A percentile compares a stretch with the other conserved stretches of the same genome.
phyloP scores from a whole-genome alignment of 2,329 filamentous ascomycete species.

The Trichoderma sp. region DNA sequence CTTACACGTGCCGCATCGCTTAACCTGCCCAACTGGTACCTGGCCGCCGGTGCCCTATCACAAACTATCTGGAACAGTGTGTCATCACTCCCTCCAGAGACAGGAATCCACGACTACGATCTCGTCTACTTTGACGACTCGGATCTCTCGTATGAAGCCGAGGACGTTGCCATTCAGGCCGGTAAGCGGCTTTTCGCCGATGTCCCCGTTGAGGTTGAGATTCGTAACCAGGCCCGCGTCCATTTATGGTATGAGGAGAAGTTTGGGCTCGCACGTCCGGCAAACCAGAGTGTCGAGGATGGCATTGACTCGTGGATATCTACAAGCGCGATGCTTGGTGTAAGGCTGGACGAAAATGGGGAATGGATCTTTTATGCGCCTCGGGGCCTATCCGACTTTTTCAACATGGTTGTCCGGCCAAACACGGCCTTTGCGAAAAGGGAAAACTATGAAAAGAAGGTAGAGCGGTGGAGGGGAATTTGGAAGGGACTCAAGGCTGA shows the following conservation, averaged over 20 bases:
- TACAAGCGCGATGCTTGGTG: slow-evolving; percentile 42
- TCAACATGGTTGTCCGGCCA: slow-evolving; percentile 41
- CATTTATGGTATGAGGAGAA: slow-evolving; percentile 44
- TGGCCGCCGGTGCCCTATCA: slow-evolving; percentile 24
- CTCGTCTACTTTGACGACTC: no score
- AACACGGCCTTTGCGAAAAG: slow-evolving; percentile 38
- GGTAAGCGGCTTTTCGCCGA: slow-evolving; percentile 39
- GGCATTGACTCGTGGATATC: slow-evolving; percentile 44
- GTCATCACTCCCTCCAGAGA: slow-evolving; percentile 37
- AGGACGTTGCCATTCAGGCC: slow-evolving; percentile 41
- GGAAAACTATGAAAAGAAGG: slow-evolving; percentile 40
- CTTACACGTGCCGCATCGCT: slow-evolving; percentile 36
- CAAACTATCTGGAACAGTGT: slow-evolving; percentile 47
- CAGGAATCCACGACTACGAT: slow-evolving; percentile 45
- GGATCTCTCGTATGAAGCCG: slow-evolving; percentile 37
- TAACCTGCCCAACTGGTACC: slow-evolving; percentile 42
- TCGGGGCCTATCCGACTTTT: slow-evolving; percentile 43
- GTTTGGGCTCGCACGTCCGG: slow-evolving; percentile 32
- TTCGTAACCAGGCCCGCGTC: slow-evolving; percentile 46
- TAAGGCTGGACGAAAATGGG: slow-evolving; percentile 34
- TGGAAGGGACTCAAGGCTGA: background rate
- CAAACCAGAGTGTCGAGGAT: no score
- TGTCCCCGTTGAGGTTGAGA: slow-evolving; percentile 41
- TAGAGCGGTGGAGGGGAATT: slow-evolving; percentile 36
- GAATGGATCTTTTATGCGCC: slow-evolving; percentile 44